Conservation (phyloP, 78 protist species). For the Dictyostelium brefeldianum region DNA sequence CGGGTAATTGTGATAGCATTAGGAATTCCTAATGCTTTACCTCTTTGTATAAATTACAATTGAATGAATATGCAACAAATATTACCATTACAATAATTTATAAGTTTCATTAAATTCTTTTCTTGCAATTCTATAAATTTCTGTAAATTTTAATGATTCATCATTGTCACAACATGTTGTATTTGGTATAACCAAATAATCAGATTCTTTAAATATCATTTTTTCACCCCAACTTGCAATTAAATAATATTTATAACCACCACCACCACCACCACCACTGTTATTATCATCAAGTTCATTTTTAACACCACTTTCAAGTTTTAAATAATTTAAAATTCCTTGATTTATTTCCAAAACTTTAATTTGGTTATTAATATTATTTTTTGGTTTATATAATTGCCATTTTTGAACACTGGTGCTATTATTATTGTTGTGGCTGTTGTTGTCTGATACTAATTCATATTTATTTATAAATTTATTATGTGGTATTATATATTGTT, state of each 20-base stretch:
- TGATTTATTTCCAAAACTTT: neutral
- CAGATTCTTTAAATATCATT: constrained; percentile 1
- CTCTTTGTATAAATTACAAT: too few species aligned
- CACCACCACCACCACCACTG: neutral
- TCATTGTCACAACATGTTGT: too few species aligned
- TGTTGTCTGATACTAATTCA: neutral
- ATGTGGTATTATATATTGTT: neutral
- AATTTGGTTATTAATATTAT: neutral
- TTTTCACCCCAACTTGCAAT: constrained; percentile 9
- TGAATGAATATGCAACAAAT: too few species aligned
- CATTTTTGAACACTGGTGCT: neutral
- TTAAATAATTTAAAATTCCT: neutral
- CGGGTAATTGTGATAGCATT: too few species aligned
- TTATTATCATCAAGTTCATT: neutral
- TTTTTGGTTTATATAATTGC: neutral
- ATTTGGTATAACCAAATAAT: neutral
- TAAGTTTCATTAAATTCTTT: constrained; percentile 18
- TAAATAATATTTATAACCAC: neutral
- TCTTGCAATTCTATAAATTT: constrained; percentile 2
- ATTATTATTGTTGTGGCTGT: neutral
- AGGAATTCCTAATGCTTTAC: too few species aligned
- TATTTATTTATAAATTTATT: neutral
- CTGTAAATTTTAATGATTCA: neutral
- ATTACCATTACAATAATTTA: neutral
- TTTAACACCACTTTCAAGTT: neutral